Evolutionary conservation across 768 basidiomycete genomes (phyloP), one percentile per base, ranked within the genome.

Genomic region (Hygrophoropsis aurantiaca): DNA sequence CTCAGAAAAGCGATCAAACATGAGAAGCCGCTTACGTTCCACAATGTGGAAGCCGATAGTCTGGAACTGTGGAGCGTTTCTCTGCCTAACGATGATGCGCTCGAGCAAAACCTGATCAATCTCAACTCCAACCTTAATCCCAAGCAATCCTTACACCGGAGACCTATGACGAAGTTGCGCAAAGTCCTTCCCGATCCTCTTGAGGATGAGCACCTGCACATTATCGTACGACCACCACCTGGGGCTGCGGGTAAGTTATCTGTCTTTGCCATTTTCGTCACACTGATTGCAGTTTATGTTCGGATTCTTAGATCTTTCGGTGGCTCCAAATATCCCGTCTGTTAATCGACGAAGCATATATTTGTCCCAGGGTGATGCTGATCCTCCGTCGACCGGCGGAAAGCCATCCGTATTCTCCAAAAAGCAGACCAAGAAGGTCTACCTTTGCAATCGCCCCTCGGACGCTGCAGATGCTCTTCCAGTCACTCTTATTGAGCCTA

Each of bases 361-460:
- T n/a, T n/a, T n/a, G n/a, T n/a, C n/a, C n/a, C n/a, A n/a, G n/a
- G n/a, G n/a, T n/a, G n/a, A n/a, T n/a, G n/a, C n/a, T 34, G 32
- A 34, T 10, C 11, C 32, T 16, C 32, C 32, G 10, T 34, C 32
- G 32, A 10, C 32, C 16, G 32, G 32, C 32, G 32, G 32, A 34
- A 34, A 34, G 32, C 32, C 32, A 34, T 34, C 32, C 16, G 32
- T 34, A 34, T 34, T 34, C 32, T 16, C 32, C 11, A n/a, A 10
- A 10, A 34, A 34, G n/a, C 32, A 34, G 32, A 10, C 11, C 32
- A 34, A 34, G n/a, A 34, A 10, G 11, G 32, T 10, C 10, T 34
- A 34, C 32, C n/a, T n/a, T n/a, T n/a, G n/a, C n/a, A n/a, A n/a
- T 55, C 52, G 39, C 39, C n/a, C 42, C 42, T 19, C 13, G 18